Conservation (phyloP, 2,329 filamentous ascomycete species). For the Lachnellula cervina region DNA sequence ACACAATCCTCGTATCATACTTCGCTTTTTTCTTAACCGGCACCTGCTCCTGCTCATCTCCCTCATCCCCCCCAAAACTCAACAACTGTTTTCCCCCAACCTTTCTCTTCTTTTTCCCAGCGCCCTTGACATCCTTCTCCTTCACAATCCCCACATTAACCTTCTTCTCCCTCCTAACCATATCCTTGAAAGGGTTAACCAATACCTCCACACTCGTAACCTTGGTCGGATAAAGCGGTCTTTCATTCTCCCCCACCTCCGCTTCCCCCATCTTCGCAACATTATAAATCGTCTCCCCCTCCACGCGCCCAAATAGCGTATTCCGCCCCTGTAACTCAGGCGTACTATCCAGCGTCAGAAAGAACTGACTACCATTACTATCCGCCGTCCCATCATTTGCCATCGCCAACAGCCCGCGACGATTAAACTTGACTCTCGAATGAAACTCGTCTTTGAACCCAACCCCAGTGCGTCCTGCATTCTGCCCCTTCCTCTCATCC, state of each 20-base stretch:
- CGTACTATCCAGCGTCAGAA: constrained; percentile 82
- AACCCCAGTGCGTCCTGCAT: constrained; percentile 54
- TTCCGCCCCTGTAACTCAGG: constrained; percentile 86
- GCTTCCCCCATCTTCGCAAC: constrained; percentile 87
- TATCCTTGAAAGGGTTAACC: constrained; percentile 77
- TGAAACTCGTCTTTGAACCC: constrained; percentile 84
- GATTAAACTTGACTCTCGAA: constrained; percentile 85
- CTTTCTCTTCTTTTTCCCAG: constrained; percentile 60
- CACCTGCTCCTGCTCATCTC: constrained; percentile 42
- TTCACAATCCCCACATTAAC: constrained; percentile 39
- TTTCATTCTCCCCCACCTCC: constrained; percentile 76
- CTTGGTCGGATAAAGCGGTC: constrained; percentile 80
- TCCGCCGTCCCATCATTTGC: constrained; percentile 80
- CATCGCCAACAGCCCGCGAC: constrained; percentile 89
- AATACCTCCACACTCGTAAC: constrained; percentile 70
- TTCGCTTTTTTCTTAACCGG: constrained; percentile 70
- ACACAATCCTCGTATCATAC: constrained; percentile 71
- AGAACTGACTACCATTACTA: constrained; percentile 94
- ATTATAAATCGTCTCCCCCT: constrained; percentile 94
- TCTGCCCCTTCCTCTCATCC: constrained; percentile 58
- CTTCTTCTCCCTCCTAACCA: constrained; percentile 64
- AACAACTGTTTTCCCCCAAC: constrained; percentile 72
- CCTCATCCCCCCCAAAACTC: constrained; percentile 70
- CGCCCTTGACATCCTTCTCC: constrained; percentile 34
- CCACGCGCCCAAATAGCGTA: constrained; percentile 87